Conservation (phyloP, 257 asterid genomes). For the Nicotiana tabacum region DNA sequence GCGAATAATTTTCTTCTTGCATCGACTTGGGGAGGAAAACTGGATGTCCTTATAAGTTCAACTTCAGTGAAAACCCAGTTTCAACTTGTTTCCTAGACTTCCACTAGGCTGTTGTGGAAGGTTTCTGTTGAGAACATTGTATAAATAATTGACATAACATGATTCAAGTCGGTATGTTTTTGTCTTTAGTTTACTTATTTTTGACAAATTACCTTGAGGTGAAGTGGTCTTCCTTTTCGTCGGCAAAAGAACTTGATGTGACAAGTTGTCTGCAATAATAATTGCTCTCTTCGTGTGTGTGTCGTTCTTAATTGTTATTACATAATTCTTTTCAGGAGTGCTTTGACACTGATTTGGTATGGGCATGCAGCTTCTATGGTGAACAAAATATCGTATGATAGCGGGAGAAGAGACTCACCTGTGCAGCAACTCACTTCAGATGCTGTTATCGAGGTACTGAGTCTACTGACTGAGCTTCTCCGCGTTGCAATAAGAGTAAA, state of each 20-base stretch:
- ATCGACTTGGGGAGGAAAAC: neutral
- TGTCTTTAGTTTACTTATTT: neutral
- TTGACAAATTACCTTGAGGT: neutral
- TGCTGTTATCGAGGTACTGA: constrained; percentile 76
- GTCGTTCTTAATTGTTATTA: constrained; percentile 46
- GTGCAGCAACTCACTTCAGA: constrained; percentile 79
- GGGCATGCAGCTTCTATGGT: constrained; percentile 99
- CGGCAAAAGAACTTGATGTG: neutral
- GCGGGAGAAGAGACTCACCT: constrained; percentile 37
- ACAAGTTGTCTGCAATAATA: neutral
- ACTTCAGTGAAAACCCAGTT: accelerated
- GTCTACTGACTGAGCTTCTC: neutral
- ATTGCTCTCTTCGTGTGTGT: constrained; percentile 12
- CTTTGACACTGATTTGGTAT: constrained; percentile 97
- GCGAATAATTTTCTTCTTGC: neutral
- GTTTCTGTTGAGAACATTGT: neutral
- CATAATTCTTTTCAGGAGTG: constrained; percentile 85
- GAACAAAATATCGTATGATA: constrained; percentile 44
- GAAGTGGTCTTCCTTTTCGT: neutral
- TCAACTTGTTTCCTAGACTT: neutral
- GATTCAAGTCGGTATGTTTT: neutral
- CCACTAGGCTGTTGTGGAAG: neutral
- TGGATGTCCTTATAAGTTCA: neutral
- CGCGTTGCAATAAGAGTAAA: neutral
- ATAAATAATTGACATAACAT: neutral